Conservation (phyloP, 2,329 filamentous ascomycete species). For the Cadophora luteo-olivacea region DNA sequence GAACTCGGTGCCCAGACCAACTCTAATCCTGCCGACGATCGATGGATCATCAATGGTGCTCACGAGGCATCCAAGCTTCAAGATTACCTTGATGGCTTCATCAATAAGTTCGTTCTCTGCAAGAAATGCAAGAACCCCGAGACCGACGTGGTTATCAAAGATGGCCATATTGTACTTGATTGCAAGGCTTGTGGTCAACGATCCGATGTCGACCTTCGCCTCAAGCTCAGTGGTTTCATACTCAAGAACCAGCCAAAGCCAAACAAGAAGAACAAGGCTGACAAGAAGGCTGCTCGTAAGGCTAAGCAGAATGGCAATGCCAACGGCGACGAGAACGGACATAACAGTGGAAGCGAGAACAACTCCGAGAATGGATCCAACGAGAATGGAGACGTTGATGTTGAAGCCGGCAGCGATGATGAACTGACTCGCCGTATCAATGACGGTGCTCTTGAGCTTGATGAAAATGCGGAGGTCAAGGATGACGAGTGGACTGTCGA, state of each 20-base stretch:
- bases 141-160: constrained; percentile 95
- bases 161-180: constrained; percentile 88
- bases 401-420: constrained; percentile 84
- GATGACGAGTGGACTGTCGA: constrained; percentile 96
- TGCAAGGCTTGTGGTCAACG: constrained; percentile 99
- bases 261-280: constrained; percentile 97
- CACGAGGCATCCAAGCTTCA: constrained; percentile 95
- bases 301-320: constrained; percentile 72
- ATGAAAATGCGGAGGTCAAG: constrained; percentile 69
- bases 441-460: constrained; percentile 74
- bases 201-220: constrained; percentile 86
- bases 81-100: constrained; percentile 98
- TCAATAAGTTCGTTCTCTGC: constrained; percentile 98
- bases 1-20: constrained; percentile 99
- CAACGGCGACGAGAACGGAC: constrained; percentile 58
- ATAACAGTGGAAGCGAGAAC: constrained; percentile 68
- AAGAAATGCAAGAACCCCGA: constrained; percentile 99
- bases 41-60: constrained; percentile 99
- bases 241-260: constrained; percentile 93
- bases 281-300: constrained; percentile 87
- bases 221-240: constrained; percentile 97
- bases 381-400: constrained; percentile 57
- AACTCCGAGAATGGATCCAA: constrained; percentile 63
- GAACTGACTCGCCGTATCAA: constrained; percentile 83
- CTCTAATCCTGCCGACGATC: constrained; percentile 94